Conservation (phyloP, 306 rosid genomes). For the Prunus mira region DNA sequence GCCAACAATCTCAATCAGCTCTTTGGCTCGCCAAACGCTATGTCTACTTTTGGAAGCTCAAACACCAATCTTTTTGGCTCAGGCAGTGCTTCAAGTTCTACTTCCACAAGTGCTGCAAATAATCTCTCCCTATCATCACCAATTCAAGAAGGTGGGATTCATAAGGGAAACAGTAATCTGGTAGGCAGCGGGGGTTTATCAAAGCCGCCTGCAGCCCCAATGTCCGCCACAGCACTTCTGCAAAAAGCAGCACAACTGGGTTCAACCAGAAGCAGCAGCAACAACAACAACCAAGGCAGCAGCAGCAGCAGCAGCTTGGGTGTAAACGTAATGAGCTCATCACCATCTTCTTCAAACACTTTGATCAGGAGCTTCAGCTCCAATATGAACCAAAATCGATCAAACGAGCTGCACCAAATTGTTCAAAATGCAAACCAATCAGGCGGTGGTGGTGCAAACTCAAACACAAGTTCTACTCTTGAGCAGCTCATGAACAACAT, state of each 20-base stretch:
- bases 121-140: constrained; percentile 49
- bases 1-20: not conserved
- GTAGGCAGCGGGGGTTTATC: not conserved
- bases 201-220: constrained; percentile 40
- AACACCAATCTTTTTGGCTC: constrained; percentile 37
- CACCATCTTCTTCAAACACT: constrained; percentile 43
- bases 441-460: constrained; percentile 16
- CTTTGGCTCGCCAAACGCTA: too few relatives aligned
- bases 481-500: constrained; percentile 12
- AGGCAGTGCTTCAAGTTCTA: constrained; percentile 29
- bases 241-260: constrained; percentile 53
- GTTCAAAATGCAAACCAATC: constrained; percentile 31
- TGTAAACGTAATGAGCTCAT: constrained; percentile 34
- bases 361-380: constrained; percentile 21
- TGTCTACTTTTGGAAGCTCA: too few relatives aligned
- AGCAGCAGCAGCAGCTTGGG: constrained; percentile 40
- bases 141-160: constrained; percentile 31
- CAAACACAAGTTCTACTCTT: not conserved
- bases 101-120: constrained; percentile 34
- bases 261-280: constrained; percentile 38
- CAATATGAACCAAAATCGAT: constrained; percentile 12
- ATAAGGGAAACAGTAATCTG: not conserved
- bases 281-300: constrained; percentile 23
- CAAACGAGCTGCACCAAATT: constrained; percentile 18
- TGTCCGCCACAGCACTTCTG: constrained; percentile 57